Conservation (phyloP, 2,329 filamentous ascomycete species). For the Fusarium sacchari region DNA sequence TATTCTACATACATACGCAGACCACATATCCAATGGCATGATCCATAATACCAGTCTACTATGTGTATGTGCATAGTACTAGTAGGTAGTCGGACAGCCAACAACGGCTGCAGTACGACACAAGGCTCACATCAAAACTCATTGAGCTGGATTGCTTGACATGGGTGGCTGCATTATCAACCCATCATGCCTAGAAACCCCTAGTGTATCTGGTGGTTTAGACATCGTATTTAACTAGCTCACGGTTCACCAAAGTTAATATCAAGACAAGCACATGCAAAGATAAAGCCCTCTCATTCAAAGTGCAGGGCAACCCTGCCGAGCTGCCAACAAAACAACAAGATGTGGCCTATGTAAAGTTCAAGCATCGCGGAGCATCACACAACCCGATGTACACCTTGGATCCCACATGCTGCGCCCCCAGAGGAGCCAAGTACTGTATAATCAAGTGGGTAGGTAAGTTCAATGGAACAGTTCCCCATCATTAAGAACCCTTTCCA, state of each 20-base stretch:
- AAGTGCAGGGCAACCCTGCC: conserved; percentile 28
- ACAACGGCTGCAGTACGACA: conserved; percentile 2
- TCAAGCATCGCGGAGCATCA: conserved; percentile 30
- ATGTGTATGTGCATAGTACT: too few species aligned
- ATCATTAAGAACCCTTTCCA: conserved; percentile 5
- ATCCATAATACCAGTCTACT: neutral
- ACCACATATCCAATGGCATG: conserved; percentile 2
- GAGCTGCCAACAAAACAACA: conserved; percentile 16
- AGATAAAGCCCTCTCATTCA: conserved; percentile 25
- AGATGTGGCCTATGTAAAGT: conserved; percentile 32
- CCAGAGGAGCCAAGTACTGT: conserved; percentile 3
- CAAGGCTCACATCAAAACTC: neutral
- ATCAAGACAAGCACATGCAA: conserved; percentile 22
- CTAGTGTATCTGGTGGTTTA: conserved; percentile 27
- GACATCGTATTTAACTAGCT: conserved; percentile 31
- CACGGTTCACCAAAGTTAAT: conserved; percentile 8
- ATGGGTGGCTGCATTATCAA: conserved; percentile 11
- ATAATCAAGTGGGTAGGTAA: conserved; percentile 20
- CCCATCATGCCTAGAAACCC: conserved; percentile 14
- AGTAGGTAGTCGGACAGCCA: neutral
- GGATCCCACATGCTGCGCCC: conserved; percentile 27
- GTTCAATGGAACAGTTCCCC: conserved; percentile 12
- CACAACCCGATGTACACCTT: conserved; percentile 29
- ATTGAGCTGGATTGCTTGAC: conserved; percentile 8
- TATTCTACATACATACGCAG: conserved; percentile 9